Evolutionary conservation across 1,284 basidiomycete species (phyloP).

Genomic region (Apiotrichum brassicae): DNA sequence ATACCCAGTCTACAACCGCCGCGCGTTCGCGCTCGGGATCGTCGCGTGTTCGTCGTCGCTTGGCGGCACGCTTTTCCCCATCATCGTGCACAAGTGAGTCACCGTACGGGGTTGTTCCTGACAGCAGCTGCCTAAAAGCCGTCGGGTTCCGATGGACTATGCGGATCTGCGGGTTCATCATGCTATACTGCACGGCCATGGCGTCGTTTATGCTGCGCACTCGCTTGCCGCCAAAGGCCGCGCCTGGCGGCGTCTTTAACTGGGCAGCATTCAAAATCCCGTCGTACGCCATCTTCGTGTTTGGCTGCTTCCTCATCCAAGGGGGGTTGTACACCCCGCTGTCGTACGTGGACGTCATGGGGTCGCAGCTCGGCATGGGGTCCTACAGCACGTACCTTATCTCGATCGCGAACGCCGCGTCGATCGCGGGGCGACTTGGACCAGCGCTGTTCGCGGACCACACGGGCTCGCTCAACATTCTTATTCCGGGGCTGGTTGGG

Average conservation of each 20-base stretch:
- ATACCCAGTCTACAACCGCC: constrained; percentile 11
- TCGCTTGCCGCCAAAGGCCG: constrained; percentile 19
- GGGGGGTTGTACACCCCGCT: constrained; percentile 20
- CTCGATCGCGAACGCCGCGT: constrained; percentile 19
- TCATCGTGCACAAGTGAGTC: constrained; percentile 45
- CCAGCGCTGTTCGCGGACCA: constrained; percentile 19
- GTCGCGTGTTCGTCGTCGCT: constrained; percentile 19
- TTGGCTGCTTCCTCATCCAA: constrained; percentile 12
- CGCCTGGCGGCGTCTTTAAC: constrained; percentile 20
- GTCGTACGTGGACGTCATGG: constrained; percentile 18
- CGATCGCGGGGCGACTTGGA: constrained; percentile 16
- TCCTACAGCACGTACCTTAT: constrained; percentile 18
- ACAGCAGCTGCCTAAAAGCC: constrained; percentile 5
- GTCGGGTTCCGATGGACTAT: constrained; percentile 24
- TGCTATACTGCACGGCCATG: constrained; percentile 14
- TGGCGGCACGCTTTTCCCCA: constrained; percentile 51
- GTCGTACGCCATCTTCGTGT: constrained; percentile 7
- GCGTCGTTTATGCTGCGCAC: constrained; percentile 12
- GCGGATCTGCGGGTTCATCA: constrained; percentile 21
- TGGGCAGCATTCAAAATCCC: constrained; percentile 14
- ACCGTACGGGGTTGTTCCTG: constrained; percentile 47
- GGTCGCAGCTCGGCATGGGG: constrained; percentile 13
- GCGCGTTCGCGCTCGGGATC: constrained; percentile 24
- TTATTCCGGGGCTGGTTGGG: constrained; percentile 17
- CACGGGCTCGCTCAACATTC: constrained; percentile 18